phyloP scores from a whole-genome alignment of 2,329 filamentous ascomycete species.

The Fonsecaea pedrosoi region DNA sequence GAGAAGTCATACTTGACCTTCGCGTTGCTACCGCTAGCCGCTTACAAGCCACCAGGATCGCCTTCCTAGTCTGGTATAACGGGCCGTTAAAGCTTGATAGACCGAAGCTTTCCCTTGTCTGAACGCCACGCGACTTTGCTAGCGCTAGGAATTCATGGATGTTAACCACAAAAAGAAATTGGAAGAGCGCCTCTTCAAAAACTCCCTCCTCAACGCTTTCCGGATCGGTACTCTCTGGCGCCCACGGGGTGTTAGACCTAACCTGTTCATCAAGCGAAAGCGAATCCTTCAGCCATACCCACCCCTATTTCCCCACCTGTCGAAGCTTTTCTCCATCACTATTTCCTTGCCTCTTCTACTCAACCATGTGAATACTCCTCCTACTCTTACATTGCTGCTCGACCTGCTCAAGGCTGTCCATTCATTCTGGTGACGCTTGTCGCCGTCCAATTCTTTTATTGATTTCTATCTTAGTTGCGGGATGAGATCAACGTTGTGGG shows the following conservation, averaged over 20 bases:
- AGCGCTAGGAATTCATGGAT: not conserved
- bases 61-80: not conserved
- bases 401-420: conserved; percentile 5
- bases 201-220: not conserved
- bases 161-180: not conserved
- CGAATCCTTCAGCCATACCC: not conserved
- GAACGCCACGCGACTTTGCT: not conserved
- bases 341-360: not conserved
- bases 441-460: conserved; percentile 14
- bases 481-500: not conserved
- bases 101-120: not conserved
- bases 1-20: no score
- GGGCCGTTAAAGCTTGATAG: not conserved
- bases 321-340: not conserved
- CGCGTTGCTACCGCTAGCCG: no score
- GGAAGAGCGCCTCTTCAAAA: not conserved
- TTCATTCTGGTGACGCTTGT: conserved; percentile 11
- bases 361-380: not conserved
- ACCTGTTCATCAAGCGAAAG: not conserved
- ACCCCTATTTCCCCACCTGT: not conserved
- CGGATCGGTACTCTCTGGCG: not conserved
- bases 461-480: no score
- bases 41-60: conserved; percentile 45
- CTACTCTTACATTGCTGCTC: not conserved
- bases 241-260: not conserved